Evolutionary conservation across 1,139 yeast species (phyloP), one percentile per base, ranked within the genome.

Genomic region (Pichiaceae sp.): DNA sequence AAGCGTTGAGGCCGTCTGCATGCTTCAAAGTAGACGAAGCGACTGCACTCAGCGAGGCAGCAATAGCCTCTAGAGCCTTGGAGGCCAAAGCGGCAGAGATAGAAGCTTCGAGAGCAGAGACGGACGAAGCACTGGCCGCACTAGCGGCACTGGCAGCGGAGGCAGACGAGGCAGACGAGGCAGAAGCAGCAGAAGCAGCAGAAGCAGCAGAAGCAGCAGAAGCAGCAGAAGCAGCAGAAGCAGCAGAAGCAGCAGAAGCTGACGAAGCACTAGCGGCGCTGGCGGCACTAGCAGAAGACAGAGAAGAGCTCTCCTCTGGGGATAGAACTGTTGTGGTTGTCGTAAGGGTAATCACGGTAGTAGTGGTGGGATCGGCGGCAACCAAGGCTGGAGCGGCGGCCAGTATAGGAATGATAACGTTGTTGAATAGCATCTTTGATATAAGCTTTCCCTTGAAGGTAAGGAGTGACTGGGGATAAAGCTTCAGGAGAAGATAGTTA

Each of bases 291-390:
- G 40, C 42, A 48, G 40, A 32, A 2, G 44, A 43, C 30, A 54
- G 48, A 29, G 47, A 43, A 26, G 52, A 44, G 31, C 52, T 46
- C 39, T 50, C 58, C n/a, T 53, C 45, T 18, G 59, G 62, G 41
- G 45, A 54, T 48, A 43, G 49, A 32, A 42, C 39, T 34, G 57
- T 54, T 24, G 47, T 40, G 9, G 59, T 53, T 17, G 50, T 46
- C 2, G 60, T 50, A 32, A 54, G 33, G 11, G 57, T 50, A 63
- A 64, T 54, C 18, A 56, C 48, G 32, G 66, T 50, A 33, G 76
- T 70, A 40, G 74, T 68, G 35, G 18, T 27, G n/a, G 67, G 66
- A 15, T 50, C 48, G n/a, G 62, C 70, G 30, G 59, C 66, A 24
- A 27, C 50, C 44, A 12, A 50, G 42, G 48, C 36, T 14, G 21